Evolutionary conservation across 2,329 filamentous ascomycete genomes (phyloP), one percentile per base, ranked within the genome.

Genomic region (Penicillium psychrosexuale): DNA sequence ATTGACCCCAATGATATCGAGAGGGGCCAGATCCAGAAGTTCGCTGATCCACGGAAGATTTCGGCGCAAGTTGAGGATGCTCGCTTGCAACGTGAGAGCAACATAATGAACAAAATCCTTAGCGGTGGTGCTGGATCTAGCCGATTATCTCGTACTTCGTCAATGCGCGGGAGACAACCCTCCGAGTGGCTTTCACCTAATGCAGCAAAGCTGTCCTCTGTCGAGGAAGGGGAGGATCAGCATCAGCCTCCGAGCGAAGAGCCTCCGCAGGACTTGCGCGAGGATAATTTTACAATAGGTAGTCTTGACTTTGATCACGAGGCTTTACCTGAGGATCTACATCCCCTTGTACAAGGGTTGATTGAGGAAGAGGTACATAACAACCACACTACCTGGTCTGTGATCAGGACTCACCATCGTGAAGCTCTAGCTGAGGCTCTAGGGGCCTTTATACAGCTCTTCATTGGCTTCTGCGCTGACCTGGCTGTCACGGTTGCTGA

Each of bases 351-450:
- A 1, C 74, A 77, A 48, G 68, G 75, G 11, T 60, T 72, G 1
- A 66, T 75, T 33, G 76, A 78, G 57, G 75, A 80, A 17, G 78
- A 80, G 59, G 71, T 81, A 27, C 76, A 80, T 48, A 82, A 81
- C 61, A 72, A 75, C 51, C 73, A 75, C 53, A 76, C 78, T 24
- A 63, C 74, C 61, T 77, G 81, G 80, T 74, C 78, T 31, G 71
- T 78, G n/a, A 73, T 82, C 24, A 75, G 81, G 19, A 78, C 78
- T 0, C 73, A 77, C 34, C 77, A 81, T 60, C 76, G 80, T 11
- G 80, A 83, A 62, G 78, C 79, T 28, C 70, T 82, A 1, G 81
- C 80, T 1, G 81, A 84, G 58, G 73, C 78, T 1, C 72, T 84
- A 8, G 80, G 75, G 3, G 79, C 80, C 30, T 68, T 67, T 45